phyloP scores from a whole-genome alignment of 139 green algal species.

The Pedinophyceae sp. region DNA sequence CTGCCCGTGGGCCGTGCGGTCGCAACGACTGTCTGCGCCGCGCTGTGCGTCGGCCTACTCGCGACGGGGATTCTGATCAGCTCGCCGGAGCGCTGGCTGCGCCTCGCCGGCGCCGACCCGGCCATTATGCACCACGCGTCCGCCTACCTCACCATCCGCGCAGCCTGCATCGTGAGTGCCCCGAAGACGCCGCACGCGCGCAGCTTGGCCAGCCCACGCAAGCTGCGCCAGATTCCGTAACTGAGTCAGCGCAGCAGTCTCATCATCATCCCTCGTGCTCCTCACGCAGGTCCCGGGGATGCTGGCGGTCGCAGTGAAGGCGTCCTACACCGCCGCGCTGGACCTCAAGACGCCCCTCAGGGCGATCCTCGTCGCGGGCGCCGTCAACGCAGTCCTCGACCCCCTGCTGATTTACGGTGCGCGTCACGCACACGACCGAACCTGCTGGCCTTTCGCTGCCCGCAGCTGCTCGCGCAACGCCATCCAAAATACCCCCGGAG shows the following conservation, averaged over 20 bases:
- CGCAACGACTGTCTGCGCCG: background rate
- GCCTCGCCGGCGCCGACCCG: background rate
- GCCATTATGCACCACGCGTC: background rate
- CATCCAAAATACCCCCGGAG: no score
- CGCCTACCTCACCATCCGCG: background rate
- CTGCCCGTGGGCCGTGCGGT: background rate
- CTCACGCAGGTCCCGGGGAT: no score
- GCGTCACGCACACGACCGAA: no score
- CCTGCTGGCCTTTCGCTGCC: no score
- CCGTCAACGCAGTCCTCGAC: background rate
- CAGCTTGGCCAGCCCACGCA: background rate
- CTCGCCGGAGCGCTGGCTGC: no score
- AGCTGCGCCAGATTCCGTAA: background rate
- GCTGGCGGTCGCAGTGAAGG: background rate
- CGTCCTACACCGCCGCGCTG: background rate
- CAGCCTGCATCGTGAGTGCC: no score
- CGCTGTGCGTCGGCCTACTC: background rate
- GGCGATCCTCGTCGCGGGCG: background rate
- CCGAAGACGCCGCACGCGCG: no score
- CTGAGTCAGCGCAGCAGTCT: no score
- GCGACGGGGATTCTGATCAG: background rate
- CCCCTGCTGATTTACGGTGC: background rate
- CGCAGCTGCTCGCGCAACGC: no score
- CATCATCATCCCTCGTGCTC: no score
- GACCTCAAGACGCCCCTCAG: background rate